Conservation (phyloP, 352 stramenopile species). For the Peronosclerospora sorghi region DNA sequence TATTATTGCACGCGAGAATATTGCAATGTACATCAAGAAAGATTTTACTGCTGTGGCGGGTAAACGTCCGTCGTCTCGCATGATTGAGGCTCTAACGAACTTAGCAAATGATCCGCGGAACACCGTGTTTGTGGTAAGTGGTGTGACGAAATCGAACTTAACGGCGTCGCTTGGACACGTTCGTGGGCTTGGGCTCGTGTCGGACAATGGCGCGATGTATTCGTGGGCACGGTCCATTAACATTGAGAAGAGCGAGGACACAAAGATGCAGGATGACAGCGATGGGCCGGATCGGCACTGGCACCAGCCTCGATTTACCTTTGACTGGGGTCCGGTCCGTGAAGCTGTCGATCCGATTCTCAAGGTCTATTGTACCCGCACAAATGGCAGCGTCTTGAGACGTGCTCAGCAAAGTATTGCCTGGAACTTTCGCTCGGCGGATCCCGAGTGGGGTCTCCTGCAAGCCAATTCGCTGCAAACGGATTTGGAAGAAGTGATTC, state of each 20-base stretch:
- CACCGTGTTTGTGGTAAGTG: slow-evolving; percentile 96
- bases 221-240: slow-evolving; percentile 73
- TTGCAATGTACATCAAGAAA: slow-evolving; percentile 95
- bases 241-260: slow-evolving; percentile 29
- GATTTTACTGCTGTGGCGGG: slow-evolving; percentile 91
- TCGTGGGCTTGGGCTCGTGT: slow-evolving; percentile 86
- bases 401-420: slow-evolving; percentile 91
- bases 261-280: slow-evolving; percentile 14
- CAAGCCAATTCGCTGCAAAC: slow-evolving; percentile 90
- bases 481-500: slow-evolving; percentile 72
- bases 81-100: slow-evolving; percentile 82
- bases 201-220: slow-evolving; percentile 92
- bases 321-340: slow-evolving; percentile 89
- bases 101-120: slow-evolving; percentile 89
- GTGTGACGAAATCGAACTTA: slow-evolving; percentile 87
- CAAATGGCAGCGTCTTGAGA: slow-evolving; percentile 91
- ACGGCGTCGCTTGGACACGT: slow-evolving; percentile 88
- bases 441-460: slow-evolving; percentile 94
- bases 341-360: slow-evolving; percentile 88
- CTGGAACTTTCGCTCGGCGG: slow-evolving; percentile 95
- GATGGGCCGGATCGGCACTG: slow-evolving; percentile 36
- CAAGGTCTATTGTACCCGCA: slow-evolving; percentile 91
- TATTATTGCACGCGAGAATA: slow-evolving; percentile 85
- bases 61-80: slow-evolving; percentile 81
- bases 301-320: slow-evolving; percentile 74